Evolutionary conservation across 1,139 yeast genomes (phyloP).

Genomic region (Nakaseomyces kungkrabaensis): DNA sequence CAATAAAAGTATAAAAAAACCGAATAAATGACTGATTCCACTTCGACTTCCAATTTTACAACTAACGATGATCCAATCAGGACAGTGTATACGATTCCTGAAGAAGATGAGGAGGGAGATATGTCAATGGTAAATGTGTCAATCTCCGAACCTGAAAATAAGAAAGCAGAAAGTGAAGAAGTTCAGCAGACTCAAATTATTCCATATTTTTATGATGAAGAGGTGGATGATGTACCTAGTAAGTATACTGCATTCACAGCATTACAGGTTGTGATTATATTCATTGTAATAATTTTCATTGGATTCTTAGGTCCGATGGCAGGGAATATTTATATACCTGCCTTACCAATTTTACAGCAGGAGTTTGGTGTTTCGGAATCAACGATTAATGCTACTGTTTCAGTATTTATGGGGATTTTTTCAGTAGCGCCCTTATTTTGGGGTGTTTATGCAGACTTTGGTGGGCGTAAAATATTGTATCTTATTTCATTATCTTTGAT

Average conservation of each 20-base stretch:
- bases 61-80: not conserved
- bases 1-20: not conserved
- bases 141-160: not conserved
- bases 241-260: conserved; percentile 22
- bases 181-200: not conserved
- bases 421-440: conserved; percentile 46
- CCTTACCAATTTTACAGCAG: conserved; percentile 39
- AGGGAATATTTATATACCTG: conserved; percentile 51
- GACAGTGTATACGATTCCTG: not conserved
- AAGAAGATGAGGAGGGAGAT: not conserved
- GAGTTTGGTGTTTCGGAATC: conserved; percentile 37
- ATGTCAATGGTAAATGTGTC: not conserved
- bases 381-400: conserved; percentile 48
- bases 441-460: conserved; percentile 50
- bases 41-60: not conserved
- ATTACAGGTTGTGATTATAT: conserved; percentile 16
- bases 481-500: conserved; percentile 37
- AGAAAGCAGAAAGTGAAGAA: not conserved
- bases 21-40: not conserved
- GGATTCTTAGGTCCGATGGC: conserved; percentile 53
- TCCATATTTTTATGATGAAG: not conserved
- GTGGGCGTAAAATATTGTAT: conserved; percentile 47
- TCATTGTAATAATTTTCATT: conserved; percentile 22
- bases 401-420: conserved; percentile 49
- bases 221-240: not conserved